A percentile compares a stretch with the other conserved stretches of the same genome.
These are phyloP conservation scores for Carex parvula DNA, from an alignment of 176 grass and related monocot genomes.

Conservation along the genomic window DNA sequence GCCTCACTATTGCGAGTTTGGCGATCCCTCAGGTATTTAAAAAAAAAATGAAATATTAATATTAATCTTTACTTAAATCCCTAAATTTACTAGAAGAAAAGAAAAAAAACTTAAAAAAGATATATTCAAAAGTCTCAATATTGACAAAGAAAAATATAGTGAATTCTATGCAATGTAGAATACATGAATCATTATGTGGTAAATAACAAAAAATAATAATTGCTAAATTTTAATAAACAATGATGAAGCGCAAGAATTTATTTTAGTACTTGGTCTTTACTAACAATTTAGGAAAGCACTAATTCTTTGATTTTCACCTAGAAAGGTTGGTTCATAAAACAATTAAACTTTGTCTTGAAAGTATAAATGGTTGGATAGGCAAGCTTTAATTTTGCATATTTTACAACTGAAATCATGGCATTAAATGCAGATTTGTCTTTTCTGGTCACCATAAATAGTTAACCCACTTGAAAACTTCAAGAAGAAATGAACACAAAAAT, in stretches of 20 bases:
- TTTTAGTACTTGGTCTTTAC: background rate
- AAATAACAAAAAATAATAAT: background rate
- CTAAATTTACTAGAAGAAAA: background rate
- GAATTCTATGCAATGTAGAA: background rate
- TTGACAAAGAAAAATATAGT: background rate
- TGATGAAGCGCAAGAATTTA: background rate
- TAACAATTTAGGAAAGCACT: background rate
- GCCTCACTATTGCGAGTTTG: conserved; percentile 99
- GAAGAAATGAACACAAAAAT: background rate
- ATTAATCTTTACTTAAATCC: background rate
- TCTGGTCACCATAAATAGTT: background rate
- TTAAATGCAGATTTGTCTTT: conserved; percentile 18
- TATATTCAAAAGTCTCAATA: background rate
- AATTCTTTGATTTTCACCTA: conserved; percentile 8
- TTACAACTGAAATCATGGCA: background rate
- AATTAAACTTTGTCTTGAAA: background rate
- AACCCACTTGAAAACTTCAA: background rate
- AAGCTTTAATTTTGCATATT: background rate
- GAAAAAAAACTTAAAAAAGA: background rate
- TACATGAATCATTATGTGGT: background rate
- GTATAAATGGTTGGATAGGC: background rate
- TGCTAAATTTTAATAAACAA: background rate
- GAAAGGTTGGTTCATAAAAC: background rate
- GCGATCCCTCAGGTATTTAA: conserved; percentile 73
- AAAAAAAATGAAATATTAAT: background rate